phyloP scores from a whole-genome alignment of 371 early-diverging fungal species.

The Lichtheimia corymbifera region DNA sequence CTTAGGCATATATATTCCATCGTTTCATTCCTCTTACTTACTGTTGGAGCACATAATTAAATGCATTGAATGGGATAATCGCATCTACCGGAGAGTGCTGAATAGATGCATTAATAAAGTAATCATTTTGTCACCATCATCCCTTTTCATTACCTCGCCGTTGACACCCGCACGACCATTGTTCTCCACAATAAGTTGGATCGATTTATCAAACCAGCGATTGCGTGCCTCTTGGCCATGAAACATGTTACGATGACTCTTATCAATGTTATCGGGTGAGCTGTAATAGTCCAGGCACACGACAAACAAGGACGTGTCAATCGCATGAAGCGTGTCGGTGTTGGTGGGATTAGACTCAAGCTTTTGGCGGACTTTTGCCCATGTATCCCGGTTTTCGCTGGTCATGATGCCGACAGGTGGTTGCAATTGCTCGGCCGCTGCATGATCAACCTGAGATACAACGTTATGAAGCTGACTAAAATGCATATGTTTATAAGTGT shows the following conservation, averaged over 20 bases:
- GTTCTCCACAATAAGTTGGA: slow-evolving; percentile 83
- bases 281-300: slow-evolving; percentile 83
- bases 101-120: background rate
- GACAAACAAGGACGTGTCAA: slow-evolving; percentile 83
- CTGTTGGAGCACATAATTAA: slow-evolving; percentile 64
- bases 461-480: slow-evolving; percentile 64
- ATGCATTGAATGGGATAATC: slow-evolving; percentile 79
- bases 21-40: slow-evolving; percentile 23
- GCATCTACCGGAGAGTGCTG: slow-evolving; percentile 93
- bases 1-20: background rate
- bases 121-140: background rate
- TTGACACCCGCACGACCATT: slow-evolving; percentile 92
- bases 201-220: slow-evolving; percentile 95
- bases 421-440: slow-evolving; percentile 40
- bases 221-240: slow-evolving; percentile 79
- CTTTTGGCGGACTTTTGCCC: slow-evolving; percentile 62
- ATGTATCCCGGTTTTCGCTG: slow-evolving; percentile 83
- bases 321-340: slow-evolving; percentile 59
- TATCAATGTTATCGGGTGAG: slow-evolving; percentile 59
- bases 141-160: slow-evolving; percentile 70
- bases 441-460: slow-evolving; percentile 58
- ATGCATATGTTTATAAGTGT: too few species aligned
- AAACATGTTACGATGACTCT: slow-evolving; percentile 75
- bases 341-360: slow-evolving; percentile 51
- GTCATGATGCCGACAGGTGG: slow-evolving; percentile 82